A percentile compares a stretch with the other conserved stretches of the same genome.
phyloP scores from a whole-genome alignment of 345 rosid species.

The Populus ilicifolia region DNA sequence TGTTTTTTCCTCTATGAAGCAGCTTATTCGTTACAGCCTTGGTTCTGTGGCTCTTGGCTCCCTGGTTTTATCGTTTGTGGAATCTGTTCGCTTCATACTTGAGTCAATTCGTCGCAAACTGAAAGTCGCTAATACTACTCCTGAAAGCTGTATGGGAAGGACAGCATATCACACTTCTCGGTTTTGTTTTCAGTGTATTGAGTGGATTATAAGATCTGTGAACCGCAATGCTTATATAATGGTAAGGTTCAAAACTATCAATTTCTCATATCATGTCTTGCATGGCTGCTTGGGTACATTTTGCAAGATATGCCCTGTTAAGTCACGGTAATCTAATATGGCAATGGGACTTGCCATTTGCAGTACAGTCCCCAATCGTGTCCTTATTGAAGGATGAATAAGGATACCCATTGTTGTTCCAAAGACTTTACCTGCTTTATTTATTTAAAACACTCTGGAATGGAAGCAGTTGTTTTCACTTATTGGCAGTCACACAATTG shows the following conservation, averaged over 20 bases:
- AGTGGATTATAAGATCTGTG: constrained; percentile 79
- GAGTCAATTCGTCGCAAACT: constrained; percentile 81
- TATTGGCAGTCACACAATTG: background rate
- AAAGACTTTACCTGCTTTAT: too few relatives aligned
- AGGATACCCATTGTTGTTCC: too few relatives aligned
- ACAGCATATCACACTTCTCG: constrained; percentile 50
- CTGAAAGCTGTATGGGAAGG: constrained; percentile 65
- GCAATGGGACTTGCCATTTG: background rate
- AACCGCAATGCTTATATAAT: constrained; percentile 97
- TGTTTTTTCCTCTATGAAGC: constrained; percentile 90
- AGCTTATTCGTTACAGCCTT: constrained; percentile 74
- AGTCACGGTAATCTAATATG: too few relatives aligned
- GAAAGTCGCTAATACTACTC: constrained; percentile 48
- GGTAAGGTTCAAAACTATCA: constrained; percentile 40
- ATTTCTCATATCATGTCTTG: too few relatives aligned
- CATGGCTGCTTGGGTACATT: background rate
- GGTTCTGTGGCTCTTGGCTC: constrained; percentile 98
- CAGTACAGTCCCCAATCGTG: background rate
- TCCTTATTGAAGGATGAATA: background rate
- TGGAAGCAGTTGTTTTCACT: background rate
- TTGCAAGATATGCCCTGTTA: too few relatives aligned
- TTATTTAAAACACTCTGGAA: too few relatives aligned
- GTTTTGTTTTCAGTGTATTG: constrained; percentile 55
- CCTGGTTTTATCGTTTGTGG: constrained; percentile 78
- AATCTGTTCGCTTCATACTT: constrained; percentile 81